Evolutionary conservation across 1,284 basidiomycete species (phyloP).

Genomic region (Ganoderma resinaceum): DNA sequence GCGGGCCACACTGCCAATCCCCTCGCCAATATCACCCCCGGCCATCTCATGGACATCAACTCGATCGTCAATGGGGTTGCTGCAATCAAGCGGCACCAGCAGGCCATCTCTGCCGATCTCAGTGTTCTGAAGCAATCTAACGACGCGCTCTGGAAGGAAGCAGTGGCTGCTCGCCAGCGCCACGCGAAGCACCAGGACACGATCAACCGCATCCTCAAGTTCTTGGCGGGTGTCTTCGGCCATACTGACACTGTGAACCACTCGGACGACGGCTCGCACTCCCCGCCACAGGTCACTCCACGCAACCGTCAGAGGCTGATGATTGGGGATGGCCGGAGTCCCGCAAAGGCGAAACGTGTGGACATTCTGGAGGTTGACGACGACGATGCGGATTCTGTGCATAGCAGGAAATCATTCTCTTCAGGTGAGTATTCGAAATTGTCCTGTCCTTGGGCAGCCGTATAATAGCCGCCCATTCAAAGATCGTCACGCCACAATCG

Average conservation of each 20-base stretch:
- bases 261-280: slow-evolving; percentile 51
- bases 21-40: slow-evolving; percentile 42
- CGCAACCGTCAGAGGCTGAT: slow-evolving; percentile 63
- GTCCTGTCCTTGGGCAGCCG: slow-evolving; percentile 1
- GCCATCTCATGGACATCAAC: slow-evolving; percentile 75
- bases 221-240: slow-evolving; percentile 94
- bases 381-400: slow-evolving; percentile 40
- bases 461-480: slow-evolving; percentile 6
- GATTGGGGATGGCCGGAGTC: slow-evolving; percentile 62
- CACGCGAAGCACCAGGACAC: slow-evolving; percentile 96
- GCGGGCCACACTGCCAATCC: slow-evolving; percentile 20
- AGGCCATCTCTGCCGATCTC: slow-evolving; percentile 87
- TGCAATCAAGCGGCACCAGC: slow-evolving; percentile 92
- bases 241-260: slow-evolving; percentile 49
- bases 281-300: slow-evolving; percentile 54
- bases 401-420: slow-evolving; percentile 21
- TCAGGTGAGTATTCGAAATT: slow-evolving; percentile 23
- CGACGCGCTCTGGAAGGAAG: slow-evolving; percentile 92
- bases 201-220: slow-evolving; percentile 95
- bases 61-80: slow-evolving; percentile 85
- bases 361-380: slow-evolving; percentile 48
- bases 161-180: slow-evolving; percentile 78
- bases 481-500: slow-evolving; percentile 42
- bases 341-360: slow-evolving; percentile 45
- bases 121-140: slow-evolving; percentile 91